phyloP scores from a whole-genome alignment of 2,329 filamentous ascomycete genomes.

The Tolypocladium sp. region DNA sequence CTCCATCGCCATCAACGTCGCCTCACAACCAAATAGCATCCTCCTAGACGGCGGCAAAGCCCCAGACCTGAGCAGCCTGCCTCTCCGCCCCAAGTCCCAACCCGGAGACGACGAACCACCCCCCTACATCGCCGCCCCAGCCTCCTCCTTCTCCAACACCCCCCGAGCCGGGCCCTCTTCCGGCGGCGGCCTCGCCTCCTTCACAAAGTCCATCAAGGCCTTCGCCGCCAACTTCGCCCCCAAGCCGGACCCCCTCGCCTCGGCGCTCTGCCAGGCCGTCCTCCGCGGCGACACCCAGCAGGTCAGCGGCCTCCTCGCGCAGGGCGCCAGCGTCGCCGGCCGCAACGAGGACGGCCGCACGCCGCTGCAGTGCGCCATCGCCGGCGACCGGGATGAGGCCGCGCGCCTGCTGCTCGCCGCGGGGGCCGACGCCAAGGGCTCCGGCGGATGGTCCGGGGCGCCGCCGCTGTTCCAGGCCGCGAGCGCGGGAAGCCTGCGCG shows the following conservation, averaged over 20 bases:
- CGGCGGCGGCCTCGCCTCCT: conserved; percentile 12
- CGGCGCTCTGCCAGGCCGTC: conserved; percentile 25
- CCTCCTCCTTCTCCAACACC: conserved; percentile 7
- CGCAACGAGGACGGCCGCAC: conserved; percentile 25
- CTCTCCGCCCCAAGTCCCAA: neutral
- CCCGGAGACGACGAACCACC: conserved; percentile 10
- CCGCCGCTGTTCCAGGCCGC: conserved; percentile 25
- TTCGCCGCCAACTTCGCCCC: conserved; percentile 20
- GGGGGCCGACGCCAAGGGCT: conserved; percentile 17
- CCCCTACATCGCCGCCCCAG: conserved; percentile 8
- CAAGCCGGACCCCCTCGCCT: conserved; percentile 27
- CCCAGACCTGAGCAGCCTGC: conserved; percentile 7
- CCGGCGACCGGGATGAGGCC: conserved; percentile 18
- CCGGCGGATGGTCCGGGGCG: conserved; percentile 12
- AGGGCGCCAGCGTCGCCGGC: conserved; percentile 26
- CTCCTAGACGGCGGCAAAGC: conserved; percentile 2
- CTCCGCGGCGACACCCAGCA: conserved; percentile 22
- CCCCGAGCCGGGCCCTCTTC: conserved; percentile 6
- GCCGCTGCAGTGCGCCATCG: conserved; percentile 23
- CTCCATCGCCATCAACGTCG: conserved; percentile 8
- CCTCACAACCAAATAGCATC: conserved; percentile 9
- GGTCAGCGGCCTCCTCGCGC: conserved; percentile 19
- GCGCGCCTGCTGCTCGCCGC: conserved; percentile 21
- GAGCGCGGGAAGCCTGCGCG: conserved; percentile 15
- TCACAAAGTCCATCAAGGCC: conserved; percentile 25